Evolutionary conservation across 495 filamentous ascomycete genomes (phyloP).

Genomic region (Annulohypoxylon bovei): DNA sequence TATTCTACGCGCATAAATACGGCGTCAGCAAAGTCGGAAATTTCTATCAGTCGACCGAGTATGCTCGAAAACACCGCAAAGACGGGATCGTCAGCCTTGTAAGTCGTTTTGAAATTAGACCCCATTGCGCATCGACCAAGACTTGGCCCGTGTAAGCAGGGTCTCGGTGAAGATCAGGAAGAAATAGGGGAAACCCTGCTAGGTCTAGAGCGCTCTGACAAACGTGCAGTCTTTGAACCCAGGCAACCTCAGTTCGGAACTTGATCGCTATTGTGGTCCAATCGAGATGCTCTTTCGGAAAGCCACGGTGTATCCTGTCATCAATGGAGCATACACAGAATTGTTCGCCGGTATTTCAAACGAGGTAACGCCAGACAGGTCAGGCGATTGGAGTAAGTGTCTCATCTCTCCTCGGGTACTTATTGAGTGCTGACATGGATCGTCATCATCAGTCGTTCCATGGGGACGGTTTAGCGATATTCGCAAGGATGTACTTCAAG

Average conservation of each 20-base stretch:
- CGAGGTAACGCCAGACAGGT: conserved; percentile 49
- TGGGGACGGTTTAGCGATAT: conserved; percentile 51
- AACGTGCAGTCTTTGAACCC: conserved; percentile 49
- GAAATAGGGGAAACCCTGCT: background rate
- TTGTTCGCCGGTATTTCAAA: conserved; percentile 56
- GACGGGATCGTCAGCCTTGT: conserved; percentile 50
- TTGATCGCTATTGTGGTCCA: conserved; percentile 48
- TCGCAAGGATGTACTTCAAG: conserved; percentile 47
- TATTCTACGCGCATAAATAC: conserved; percentile 44
- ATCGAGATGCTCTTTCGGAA: conserved; percentile 26
- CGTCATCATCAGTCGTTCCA: conserved; percentile 45
- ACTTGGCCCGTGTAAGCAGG: background rate
- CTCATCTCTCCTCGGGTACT: background rate
- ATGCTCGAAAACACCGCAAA: conserved; percentile 45
- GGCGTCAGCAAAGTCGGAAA: conserved; percentile 57
- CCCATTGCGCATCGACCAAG: conserved; percentile 12
- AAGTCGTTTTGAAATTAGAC: conserved; percentile 24
- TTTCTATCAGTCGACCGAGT: conserved; percentile 51
- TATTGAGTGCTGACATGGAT: conserved; percentile 15
- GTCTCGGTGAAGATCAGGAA: background rate
- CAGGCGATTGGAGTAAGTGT: conserved; percentile 40
- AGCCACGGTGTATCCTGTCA: conserved; percentile 34
- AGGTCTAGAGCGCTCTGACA: conserved; percentile 10
- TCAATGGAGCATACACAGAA: conserved; percentile 58
- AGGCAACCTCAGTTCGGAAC: conserved; percentile 56